Evolutionary conservation across 2,329 filamentous ascomycete species (phyloP).

Genomic region (Chaetomium strumarium): DNA sequence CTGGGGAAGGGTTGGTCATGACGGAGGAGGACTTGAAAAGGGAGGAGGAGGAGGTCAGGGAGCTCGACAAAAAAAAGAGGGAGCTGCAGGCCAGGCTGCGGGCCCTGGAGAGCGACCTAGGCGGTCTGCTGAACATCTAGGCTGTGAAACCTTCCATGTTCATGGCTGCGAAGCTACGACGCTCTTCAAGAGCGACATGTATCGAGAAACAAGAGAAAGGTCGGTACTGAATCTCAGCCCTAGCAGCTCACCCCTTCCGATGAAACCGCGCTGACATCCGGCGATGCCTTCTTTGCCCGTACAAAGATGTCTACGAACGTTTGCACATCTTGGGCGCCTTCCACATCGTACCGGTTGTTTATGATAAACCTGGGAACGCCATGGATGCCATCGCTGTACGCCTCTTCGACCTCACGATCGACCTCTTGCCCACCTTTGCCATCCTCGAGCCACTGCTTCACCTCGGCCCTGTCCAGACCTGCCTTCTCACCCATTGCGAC

Average conservation of each 20-base stretch:
- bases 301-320: conserved; percentile 63
- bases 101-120: conserved; percentile 51
- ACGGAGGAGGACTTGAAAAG: conserved; percentile 63
- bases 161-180: background rate
- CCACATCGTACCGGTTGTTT: conserved; percentile 59
- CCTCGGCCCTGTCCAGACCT: conserved; percentile 48
- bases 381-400: conserved; percentile 46
- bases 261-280: conserved; percentile 9
- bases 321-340: conserved; percentile 65
- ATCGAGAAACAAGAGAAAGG: background rate
- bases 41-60: conserved; percentile 61
- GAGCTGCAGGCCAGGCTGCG: conserved; percentile 49
- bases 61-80: conserved; percentile 51
- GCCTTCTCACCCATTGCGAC: conserved; percentile 46
- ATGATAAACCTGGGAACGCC: conserved; percentile 74
- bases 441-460: conserved; percentile 47
- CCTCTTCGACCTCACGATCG: conserved; percentile 48
- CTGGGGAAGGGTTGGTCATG: conserved; percentile 38
- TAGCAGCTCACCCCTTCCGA: conserved; percentile 18
- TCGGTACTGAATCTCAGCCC: background rate
- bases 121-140: conserved; percentile 48
- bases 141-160: background rate
- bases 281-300: conserved; percentile 35
- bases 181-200: background rate
- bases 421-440: conserved; percentile 52